A percentile compares a stretch with the other conserved stretches of the same genome.
Evolutionary conservation across 2,329 filamentous ascomycete genomes (phyloP).

Genomic region (Aspergillus novofumigatus): DNA sequence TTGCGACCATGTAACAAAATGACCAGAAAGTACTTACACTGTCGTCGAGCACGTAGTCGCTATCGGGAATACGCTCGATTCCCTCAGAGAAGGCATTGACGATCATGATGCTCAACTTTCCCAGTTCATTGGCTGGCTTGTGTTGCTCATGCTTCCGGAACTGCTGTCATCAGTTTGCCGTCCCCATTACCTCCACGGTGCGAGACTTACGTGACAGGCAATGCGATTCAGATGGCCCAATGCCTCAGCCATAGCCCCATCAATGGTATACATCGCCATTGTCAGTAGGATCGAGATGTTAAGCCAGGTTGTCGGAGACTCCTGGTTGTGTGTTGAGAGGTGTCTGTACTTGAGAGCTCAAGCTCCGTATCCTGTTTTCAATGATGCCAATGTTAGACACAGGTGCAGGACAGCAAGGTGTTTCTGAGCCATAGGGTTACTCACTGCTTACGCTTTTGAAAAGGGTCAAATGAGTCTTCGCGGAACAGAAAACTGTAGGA

Average conservation of each 20-base stretch:
- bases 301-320: background rate
- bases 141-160: conserved; percentile 27
- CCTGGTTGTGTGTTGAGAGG: background rate
- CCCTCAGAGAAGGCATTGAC: conserved; percentile 30
- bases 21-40: conserved; percentile 9
- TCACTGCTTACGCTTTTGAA: background rate
- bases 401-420: background rate
- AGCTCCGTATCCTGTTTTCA: background rate
- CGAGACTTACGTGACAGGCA: conserved; percentile 23
- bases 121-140: conserved; percentile 32
- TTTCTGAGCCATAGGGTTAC: background rate
- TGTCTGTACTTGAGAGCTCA: background rate
- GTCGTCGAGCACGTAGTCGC: conserved; percentile 15
- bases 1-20: background rate
- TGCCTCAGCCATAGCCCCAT: conserved; percentile 27
- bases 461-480: background rate
- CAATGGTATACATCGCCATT: conserved; percentile 19
- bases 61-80: conserved; percentile 18
- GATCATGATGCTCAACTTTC: conserved; percentile 30
- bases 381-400: background rate
- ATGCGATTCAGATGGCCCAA: conserved; percentile 24
- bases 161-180: conserved; percentile 17
- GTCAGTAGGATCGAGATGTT: background rate
- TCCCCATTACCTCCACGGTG: background rate
- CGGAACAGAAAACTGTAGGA: background rate